Base-by-base conservation (phyloP, 2,329 filamentous ascomycete genomes). In the Apiospora koreana region DNA sequence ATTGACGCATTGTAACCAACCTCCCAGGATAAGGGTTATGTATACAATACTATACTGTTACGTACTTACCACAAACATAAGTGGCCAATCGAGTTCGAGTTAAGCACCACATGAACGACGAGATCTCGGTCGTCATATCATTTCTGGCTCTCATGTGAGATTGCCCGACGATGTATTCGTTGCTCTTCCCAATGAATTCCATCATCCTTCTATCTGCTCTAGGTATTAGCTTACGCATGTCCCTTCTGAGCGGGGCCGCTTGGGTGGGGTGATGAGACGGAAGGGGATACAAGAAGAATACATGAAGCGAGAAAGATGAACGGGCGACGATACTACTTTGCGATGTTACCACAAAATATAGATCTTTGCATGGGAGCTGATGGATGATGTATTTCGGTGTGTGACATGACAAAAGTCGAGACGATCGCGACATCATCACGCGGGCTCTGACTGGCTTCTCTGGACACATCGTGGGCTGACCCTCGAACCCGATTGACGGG, bases 401-500 rank as follows among this genome's bases (percentile, higher is more conserved):
- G 31, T 62, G 31, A 12, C 28, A 62, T 38, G 54, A 23, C 54
- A 38, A 38, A 62, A 28, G 16, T 38, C 9, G n/a, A 10, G 31
- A 62, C 54, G 18, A 23, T 62, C 28, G 9, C 54, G 31, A n/a
- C 31, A 62, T 38, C 54, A 23, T 62, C 8, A n/a, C 54, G 2
- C 54, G 21, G 31, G 31, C 14, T 31, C 31, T 62, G 38, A 66
- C 25, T 66, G 38, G 64, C 14, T 43, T 43, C 23, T 43, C 12
- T 12, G 38, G 21, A 45, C 31, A 25, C 64, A 67, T 31, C 68
- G 62, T 69, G 68, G 64, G 23, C 43, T 28, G n/a, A 54, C 42
- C n/a, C 23, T 48, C 16, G 10, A 23, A 50, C n/a, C 45, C 45
- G 31, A 69, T 69, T 69, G 68, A 69, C 28, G 31, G 64, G 45